phyloP scores from a whole-genome alignment of 1,139 yeast species.

The Taphrina confusa region DNA sequence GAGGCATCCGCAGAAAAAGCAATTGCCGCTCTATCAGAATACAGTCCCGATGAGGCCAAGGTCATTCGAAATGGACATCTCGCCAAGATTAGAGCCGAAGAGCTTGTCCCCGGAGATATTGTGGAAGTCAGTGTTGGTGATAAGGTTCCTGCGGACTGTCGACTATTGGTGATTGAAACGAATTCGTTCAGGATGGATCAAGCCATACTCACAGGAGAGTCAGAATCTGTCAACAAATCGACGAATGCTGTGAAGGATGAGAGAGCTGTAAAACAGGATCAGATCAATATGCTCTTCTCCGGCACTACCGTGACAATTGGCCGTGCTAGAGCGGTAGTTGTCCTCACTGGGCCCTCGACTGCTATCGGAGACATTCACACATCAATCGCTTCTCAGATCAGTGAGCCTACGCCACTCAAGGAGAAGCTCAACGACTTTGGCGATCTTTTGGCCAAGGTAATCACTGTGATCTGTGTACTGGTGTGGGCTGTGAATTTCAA shows the following conservation, averaged over 20 bases:
- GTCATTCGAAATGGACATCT: constrained; percentile 49
- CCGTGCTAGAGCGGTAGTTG: constrained; percentile 52
- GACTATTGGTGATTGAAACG: constrained; percentile 46
- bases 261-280: constrained; percentile 53
- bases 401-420: constrained; percentile 46
- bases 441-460: constrained; percentile 50
- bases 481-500: constrained; percentile 52
- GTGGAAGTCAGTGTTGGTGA: constrained; percentile 54
- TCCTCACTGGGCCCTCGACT: constrained; percentile 51
- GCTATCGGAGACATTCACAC: constrained; percentile 54
- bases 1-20: constrained; percentile 52
- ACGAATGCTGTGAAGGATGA: constrained; percentile 43
- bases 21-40: constrained; percentile 49
- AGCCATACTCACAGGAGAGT: constrained; percentile 56
- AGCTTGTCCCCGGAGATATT: constrained; percentile 55
- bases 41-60: constrained; percentile 49
- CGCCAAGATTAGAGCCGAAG: constrained; percentile 49
- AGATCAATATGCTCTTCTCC: constrained; percentile 52
- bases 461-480: constrained; percentile 51
- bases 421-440: constrained; percentile 51
- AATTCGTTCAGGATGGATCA: constrained; percentile 54
- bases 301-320: constrained; percentile 55
- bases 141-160: constrained; percentile 53
- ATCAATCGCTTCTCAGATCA: constrained; percentile 46
- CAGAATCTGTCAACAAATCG: constrained; percentile 51